A percentile compares a stretch with the other conserved stretches of the same genome.
Evolutionary conservation across 78 protist genomes (phyloP).

Genomic region (Dictyostelium intermedium): DNA sequence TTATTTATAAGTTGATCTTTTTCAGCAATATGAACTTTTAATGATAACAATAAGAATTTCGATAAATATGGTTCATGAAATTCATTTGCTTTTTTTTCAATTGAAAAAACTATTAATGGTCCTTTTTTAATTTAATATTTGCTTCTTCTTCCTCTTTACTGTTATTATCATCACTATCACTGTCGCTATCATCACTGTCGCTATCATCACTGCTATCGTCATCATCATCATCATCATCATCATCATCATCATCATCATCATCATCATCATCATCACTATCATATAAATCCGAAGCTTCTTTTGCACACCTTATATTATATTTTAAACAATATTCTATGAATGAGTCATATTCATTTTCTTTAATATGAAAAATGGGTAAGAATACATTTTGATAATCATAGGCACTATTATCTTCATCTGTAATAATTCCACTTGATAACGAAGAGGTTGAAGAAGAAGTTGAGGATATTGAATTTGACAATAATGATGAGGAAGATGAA

Average conservation of each 20-base stretch:
- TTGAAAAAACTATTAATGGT: neutral
- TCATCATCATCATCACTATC: neutral
- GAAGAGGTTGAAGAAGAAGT: neutral
- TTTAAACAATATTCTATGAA: neutral
- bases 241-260: neutral
- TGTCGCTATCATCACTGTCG: neutral
- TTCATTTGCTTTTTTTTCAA: neutral
- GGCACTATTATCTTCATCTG: neutral
- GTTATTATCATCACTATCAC: neutral
- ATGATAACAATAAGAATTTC: neutral
- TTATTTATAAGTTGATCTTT: neutral
- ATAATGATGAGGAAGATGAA: neutral
- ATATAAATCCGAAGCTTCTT: neutral
- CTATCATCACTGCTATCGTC: neutral
- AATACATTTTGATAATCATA: neutral
- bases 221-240: neutral
- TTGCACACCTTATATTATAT: neutral
- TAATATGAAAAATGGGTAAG: neutral
- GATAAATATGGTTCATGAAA: constrained; percentile 3
- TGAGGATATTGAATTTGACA: neutral
- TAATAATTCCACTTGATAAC: neutral
- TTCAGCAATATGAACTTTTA: neutral
- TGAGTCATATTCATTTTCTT: neutral
- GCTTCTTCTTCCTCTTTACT: neutral
- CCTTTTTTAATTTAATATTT: neutral